Evolutionary conservation across 768 basidiomycete genomes (phyloP).

Genomic region (Russula emetica): DNA sequence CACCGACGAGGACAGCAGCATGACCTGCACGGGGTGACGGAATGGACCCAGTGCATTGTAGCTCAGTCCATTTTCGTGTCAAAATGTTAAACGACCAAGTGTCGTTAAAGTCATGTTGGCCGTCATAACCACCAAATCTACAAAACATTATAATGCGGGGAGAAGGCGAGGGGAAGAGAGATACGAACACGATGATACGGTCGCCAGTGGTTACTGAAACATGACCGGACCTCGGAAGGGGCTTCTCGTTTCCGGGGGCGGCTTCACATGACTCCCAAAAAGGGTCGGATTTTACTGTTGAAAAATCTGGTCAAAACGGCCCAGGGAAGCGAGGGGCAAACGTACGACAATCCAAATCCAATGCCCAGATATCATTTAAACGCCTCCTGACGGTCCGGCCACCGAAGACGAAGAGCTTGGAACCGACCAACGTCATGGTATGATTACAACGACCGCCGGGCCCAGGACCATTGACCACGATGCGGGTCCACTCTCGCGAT

Average conservation of each 20-base stretch:
- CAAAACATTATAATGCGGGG: no score
- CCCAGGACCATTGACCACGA: conserved; percentile 67
- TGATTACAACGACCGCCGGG: conserved; percentile 93
- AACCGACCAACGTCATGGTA: conserved; percentile 87
- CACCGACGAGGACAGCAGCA: no score
- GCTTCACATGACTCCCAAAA: conserved; percentile 80
- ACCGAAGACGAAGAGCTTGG: conserved; percentile 91
- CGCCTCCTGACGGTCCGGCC: conserved; percentile 96
- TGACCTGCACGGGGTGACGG: conserved; percentile 38
- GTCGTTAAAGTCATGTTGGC: conserved; percentile 96
- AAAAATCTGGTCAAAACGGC: conserved; percentile 13
- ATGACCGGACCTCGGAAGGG: conserved; percentile 88
- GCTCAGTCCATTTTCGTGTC: conserved; percentile 80
- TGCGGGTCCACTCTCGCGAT: conserved; percentile 91
- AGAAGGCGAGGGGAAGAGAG: no score
- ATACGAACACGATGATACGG: no score
- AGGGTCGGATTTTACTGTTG: conserved; percentile 72
- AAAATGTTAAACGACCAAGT: conserved; percentile 91
- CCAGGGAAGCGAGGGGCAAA: conserved; percentile 27
- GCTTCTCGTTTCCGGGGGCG: conserved; percentile 49
- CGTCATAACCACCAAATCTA: conserved; percentile 86
- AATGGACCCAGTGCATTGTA: conserved; percentile 96
- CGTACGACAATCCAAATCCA: conserved; percentile 92
- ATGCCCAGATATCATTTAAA: conserved; percentile 91
- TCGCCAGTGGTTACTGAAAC: conserved; percentile 33